Conservation (phyloP, 257 asterid species). For the Cordia subcordata region DNA sequence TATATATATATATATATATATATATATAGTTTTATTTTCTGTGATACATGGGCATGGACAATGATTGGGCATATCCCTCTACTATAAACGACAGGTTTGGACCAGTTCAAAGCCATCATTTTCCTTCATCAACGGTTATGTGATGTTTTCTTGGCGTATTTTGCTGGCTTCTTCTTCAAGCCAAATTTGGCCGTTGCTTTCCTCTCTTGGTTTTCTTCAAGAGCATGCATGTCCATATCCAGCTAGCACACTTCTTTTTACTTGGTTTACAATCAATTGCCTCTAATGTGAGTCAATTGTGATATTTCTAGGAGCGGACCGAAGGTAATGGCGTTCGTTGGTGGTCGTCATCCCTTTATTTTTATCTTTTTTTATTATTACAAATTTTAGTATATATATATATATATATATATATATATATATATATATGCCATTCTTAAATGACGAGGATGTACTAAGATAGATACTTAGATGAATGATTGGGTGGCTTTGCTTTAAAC, state of each 20-base stretch:
- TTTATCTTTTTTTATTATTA: no score
- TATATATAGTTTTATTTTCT: no score
- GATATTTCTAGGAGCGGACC: no score
- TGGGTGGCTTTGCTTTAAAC: no score
- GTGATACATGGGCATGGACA: neutral
- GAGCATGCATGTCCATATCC: conserved; percentile 12
- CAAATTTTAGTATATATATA: no score
- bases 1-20: no score
- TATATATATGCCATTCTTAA: no score
- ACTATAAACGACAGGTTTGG: neutral
- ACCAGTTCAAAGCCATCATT: conserved; percentile 12
- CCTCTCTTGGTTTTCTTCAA: conserved; percentile 10
- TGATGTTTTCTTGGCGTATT: conserved; percentile 2
- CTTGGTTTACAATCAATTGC: neutral
- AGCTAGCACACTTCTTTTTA: conserved; percentile 19
- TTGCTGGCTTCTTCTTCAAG: conserved; percentile 11
- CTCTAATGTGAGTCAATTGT: conserved; percentile 6
- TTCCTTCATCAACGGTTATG: conserved; percentile 27
- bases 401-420: no score
- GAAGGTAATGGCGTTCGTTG: no score
- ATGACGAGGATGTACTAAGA: no score
- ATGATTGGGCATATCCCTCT: conserved; percentile 1
- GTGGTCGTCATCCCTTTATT: no score
- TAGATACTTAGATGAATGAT: no score
- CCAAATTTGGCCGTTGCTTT: conserved; percentile 32